A percentile compares a stretch with the other conserved stretches of the same genome.
Conservation (phyloP, 2,329 filamentous ascomycete species). For the Fusarium sp. region DNA sequence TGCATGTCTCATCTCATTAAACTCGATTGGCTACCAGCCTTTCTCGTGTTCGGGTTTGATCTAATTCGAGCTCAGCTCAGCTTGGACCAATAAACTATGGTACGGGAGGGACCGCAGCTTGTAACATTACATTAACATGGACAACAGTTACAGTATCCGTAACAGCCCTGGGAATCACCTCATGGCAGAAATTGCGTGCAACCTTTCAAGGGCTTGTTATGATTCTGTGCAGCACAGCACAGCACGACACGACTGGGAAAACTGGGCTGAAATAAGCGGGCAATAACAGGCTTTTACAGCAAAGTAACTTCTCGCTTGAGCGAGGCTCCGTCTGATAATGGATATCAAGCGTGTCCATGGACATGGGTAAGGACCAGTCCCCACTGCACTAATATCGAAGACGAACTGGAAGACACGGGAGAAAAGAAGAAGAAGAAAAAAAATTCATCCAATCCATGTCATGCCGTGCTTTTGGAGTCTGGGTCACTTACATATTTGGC, state of each 20-base stretch:
- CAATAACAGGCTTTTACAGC: background rate
- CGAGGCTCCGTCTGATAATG: conserved; percentile 13
- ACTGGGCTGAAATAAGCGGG: conserved; percentile 10
- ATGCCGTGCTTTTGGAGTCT: conserved; percentile 7
- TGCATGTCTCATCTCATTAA: conserved; percentile 35
- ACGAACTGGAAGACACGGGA: conserved; percentile 27
- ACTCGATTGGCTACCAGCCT: conserved; percentile 27
- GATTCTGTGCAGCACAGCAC: background rate
- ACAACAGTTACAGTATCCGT: background rate
- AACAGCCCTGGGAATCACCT: background rate
- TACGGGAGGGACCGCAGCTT: conserved; percentile 33
- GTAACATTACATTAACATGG: no score
- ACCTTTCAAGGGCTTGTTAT: background rate
- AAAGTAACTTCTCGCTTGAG: conserved; percentile 6
- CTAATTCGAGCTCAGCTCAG: conserved; percentile 11
- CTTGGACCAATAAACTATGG: conserved; percentile 20
- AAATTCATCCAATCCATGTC: conserved; percentile 23
- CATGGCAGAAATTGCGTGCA: background rate
- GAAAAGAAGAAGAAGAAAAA: conserved; percentile 31
- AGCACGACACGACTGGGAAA: background rate
- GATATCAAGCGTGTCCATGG: conserved; percentile 9
- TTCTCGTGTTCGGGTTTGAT: conserved; percentile 40
- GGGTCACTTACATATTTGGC: background rate
- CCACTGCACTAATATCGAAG: conserved; percentile 34
- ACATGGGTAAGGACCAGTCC: conserved; percentile 6